Base-by-base conservation (phyloP, 2,329 filamentous ascomycete genomes). In the Hypoxylon sp. region DNA sequence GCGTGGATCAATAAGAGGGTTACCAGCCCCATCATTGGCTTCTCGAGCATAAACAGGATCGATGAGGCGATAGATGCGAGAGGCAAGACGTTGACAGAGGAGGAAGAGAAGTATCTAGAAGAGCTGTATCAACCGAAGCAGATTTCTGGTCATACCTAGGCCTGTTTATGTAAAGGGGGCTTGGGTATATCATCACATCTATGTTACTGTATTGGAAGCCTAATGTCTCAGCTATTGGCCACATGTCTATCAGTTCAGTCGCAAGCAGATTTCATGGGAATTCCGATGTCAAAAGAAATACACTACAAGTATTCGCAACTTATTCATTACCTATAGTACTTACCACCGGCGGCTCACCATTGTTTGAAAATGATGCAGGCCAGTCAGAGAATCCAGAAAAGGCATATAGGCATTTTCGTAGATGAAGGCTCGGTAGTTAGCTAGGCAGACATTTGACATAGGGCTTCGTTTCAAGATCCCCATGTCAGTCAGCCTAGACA, bases 31-130 rank as follows among this genome's bases (percentile, higher is more conserved):
- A 90, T 91, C 63, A 79, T 90, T 56, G 89, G 90, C 0, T 80
- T 91, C 69, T 85, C 82, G 67, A 90, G 81, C 56, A 79, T 84
- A 32, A 80, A 82, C 61, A 80, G 89, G n/a, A 84, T 91, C 46
- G 85, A 89, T 34, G 87, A 91, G 78, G 86, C 87, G 1, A 80
- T 89, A 16, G 78, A 80, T 2, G 78, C 80, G 0, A 70, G 79
- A 4, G 80, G 78, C 2, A 82, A 84, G 41, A 80, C 80, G 46
- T 74, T 91, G 64, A 85, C 81, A 0, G 80, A 83, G 0, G 87
- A 90, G 65, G 88, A 91, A 73, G 82, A 86, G 67, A 80, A 82
- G 57, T 89, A 87, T 70, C 76, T 91, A 3, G 88, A 91, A 76
- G 88, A 88, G 74, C 80, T 84, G 16, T 91, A 90, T 76, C 66